phyloP scores from a whole-genome alignment of 768 basidiomycete genomes.

The Hydnomerulius pinastri region DNA sequence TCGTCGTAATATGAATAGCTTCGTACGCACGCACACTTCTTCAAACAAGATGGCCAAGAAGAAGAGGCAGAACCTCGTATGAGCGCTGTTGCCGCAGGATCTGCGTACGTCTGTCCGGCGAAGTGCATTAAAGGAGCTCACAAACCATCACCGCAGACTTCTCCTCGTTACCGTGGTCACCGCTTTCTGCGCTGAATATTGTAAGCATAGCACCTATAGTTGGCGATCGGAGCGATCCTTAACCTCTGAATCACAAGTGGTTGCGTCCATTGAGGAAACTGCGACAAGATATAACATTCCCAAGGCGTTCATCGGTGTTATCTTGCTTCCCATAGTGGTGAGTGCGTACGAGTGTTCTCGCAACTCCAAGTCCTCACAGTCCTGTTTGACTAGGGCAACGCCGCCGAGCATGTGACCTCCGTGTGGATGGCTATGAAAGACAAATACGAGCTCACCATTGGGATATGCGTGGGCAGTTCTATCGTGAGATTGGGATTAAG shows the following conservation, averaged over 20 bases:
- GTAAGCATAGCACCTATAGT: constrained; percentile 43
- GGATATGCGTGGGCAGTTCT: constrained; percentile 78
- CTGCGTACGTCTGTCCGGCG: constrained; percentile 40
- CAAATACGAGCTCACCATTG: constrained; percentile 75
- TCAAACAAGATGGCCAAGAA: constrained; percentile 41
- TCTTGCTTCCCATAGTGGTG: constrained; percentile 86
- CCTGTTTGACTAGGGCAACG: constrained; percentile 55
- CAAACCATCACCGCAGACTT: constrained; percentile 44
- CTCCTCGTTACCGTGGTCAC: constrained; percentile 77
- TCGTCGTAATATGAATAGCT: constrained; percentile 46
- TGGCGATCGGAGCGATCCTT: background rate
- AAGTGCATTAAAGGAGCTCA: background rate
- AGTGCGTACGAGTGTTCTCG: constrained; percentile 24
- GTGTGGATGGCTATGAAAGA: constrained; percentile 88
- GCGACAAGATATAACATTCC: constrained; percentile 80
- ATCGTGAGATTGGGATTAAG: constrained; percentile 52
- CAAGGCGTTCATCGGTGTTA: constrained; percentile 83
- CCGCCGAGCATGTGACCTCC: constrained; percentile 83
- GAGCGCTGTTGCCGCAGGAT: constrained; percentile 67
- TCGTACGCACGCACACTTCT: constrained; percentile 69
- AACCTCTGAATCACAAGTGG: constrained; percentile 49
- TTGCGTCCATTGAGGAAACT: constrained; percentile 91
- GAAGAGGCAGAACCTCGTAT: constrained; percentile 48
- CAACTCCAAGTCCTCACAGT: background rate
- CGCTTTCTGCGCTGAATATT: constrained; percentile 86